Conservation (phyloP, 2,329 filamentous ascomycete species). For the Hirsutella rhossiliensis region DNA sequence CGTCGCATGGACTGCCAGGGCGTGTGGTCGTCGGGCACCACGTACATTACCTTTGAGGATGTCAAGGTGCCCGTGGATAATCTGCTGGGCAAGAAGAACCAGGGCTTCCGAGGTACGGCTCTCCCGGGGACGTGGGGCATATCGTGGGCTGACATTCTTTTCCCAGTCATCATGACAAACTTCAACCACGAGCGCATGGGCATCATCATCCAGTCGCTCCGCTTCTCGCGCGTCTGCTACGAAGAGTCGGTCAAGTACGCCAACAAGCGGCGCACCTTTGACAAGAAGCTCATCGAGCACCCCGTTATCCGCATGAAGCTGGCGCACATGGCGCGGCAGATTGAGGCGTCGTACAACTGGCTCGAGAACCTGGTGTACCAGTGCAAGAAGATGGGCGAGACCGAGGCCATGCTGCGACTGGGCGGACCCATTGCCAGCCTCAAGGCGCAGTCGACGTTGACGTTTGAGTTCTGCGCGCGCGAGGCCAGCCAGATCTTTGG, state of each 20-base stretch:
- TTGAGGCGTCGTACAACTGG: slow-evolving; percentile 96
- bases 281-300: slow-evolving; percentile 92
- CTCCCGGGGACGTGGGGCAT: too few species aligned
- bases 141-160: not conserved
- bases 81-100: slow-evolving; percentile 92
- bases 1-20: slow-evolving; percentile 97
- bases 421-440: slow-evolving; percentile 87
- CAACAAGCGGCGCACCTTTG: slow-evolving; percentile 93
- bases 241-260: slow-evolving; percentile 95
- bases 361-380: slow-evolving; percentile 92
- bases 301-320: slow-evolving; percentile 96
- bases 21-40: slow-evolving; percentile 89
- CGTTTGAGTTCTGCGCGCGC: slow-evolving; percentile 94
- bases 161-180: slow-evolving; percentile 87
- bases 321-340: slow-evolving; percentile 95
- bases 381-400: slow-evolving; percentile 84
- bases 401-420: slow-evolving; percentile 89
- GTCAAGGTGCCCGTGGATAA: slow-evolving; percentile 99
- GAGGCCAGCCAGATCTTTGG: slow-evolving; percentile 98
- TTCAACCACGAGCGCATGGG: slow-evolving; percentile 99
- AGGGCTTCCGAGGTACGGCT: slow-evolving; percentile 69
- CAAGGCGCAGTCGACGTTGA: slow-evolving; percentile 88
- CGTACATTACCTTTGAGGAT: slow-evolving; percentile 96
- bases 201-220: slow-evolving; percentile 93
- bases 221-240: slow-evolving; percentile 93